These are phyloP conservation scores for Gossypium aridum DNA, from an alignment of 441 rosid genomes.

Conservation along the genomic window DNA sequence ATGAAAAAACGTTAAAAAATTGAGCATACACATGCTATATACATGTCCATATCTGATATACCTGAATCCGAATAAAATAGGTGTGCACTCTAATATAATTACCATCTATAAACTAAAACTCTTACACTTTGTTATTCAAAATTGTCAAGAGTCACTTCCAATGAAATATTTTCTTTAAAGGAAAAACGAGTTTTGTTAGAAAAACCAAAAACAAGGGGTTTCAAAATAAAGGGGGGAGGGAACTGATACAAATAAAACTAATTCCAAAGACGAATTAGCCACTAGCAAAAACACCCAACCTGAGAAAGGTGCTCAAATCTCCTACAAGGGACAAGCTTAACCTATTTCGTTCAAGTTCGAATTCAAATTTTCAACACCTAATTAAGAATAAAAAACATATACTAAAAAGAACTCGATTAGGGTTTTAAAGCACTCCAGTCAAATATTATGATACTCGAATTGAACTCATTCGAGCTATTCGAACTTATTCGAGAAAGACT, in stretches of 20 bases:
- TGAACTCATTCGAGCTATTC: neutral
- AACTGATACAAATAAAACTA: conserved; percentile 2
- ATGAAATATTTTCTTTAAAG: neutral
- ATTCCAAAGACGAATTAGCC: neutral
- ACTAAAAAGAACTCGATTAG: neutral
- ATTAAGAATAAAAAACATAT: neutral
- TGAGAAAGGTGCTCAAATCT: neutral
- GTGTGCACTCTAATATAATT: neutral
- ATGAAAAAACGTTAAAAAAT: neutral
- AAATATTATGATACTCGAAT: neutral
- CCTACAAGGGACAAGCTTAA: neutral
- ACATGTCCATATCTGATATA: too few species aligned
- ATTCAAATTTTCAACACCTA: neutral
- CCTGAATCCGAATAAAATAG: neutral
- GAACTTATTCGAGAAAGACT: neutral
- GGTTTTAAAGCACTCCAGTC: neutral
- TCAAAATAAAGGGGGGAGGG: neutral
- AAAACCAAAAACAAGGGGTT: neutral
- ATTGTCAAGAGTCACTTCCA: neutral
- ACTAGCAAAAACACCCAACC: neutral
- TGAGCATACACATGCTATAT: too few species aligned
- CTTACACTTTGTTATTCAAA: neutral
- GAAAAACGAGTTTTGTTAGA: neutral
- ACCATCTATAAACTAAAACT: neutral
- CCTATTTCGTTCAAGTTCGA: neutral